Base-by-base conservation (phyloP, 2,329 filamentous ascomycete species). In the Penicillium sp. region DNA sequence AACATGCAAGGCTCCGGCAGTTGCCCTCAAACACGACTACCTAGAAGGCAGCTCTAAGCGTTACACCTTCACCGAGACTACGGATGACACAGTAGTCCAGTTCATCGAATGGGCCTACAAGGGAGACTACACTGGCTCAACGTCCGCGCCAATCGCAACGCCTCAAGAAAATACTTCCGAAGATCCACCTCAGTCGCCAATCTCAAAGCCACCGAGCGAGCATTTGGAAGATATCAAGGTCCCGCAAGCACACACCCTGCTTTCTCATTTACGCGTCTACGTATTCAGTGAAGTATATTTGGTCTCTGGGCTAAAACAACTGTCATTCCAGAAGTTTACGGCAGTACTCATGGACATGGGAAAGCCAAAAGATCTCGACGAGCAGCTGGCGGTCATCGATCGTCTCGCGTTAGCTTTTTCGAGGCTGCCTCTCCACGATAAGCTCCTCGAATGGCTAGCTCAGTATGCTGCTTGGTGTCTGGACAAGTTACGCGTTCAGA, bases 101-200 rank as follows among this genome's bases (percentile, higher is more conserved):
- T 47, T 47, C 15, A 15, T 47, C 10, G 28, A 44, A 34, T 47
- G 44, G 40, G 23, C 28, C 10, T 47, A 47, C 25, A 18, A 35
- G 8, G 40, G 36, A 15, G 40, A 38, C 14, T 47, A 47, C 27
- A 13, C 29, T 5, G 26, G 33, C 15, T 25, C 21, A 8, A 17
- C 6, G 7, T 14, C 6, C n/a, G 34, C 13, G 15, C 34, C 34
- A 28, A 29, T 36, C 23, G 6, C 13, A 16, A 14, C n/a, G 25
- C 26, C 34, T 29, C 29, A 17, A 32, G n/a, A n/a, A n/a, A n/a
- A n/a, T n/a, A n/a, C n/a, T n/a, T n/a, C n/a, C n/a, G n/a, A n/a
- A n/a, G n/a, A n/a, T n/a, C 29, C 13, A 16, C 4, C 13, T 16
- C 6, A 32, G 29, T 17, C 29, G 13, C 8, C 16, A 9, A 7